Evolutionary conservation across 2,329 filamentous ascomycete genomes (phyloP), one percentile per base, ranked within the genome.

Genomic region (Alternaria angustiovoidea): DNA sequence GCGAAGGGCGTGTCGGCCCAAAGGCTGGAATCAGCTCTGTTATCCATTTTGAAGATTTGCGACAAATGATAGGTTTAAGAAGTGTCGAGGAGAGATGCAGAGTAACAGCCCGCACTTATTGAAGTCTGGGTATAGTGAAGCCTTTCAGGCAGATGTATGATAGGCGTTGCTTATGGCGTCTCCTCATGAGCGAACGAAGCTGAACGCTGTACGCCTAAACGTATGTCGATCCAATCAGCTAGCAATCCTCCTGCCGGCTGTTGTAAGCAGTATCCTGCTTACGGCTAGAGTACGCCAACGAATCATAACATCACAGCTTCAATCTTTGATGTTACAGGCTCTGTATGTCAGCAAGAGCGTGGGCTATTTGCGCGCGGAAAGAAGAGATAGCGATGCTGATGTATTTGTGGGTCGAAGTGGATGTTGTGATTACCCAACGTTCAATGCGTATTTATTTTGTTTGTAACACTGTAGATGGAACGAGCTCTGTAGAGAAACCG

Each of bases 1-100:
- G 48, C 8, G 22, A 65, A 67, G 6, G 66, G 64, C 26, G 51
- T 58, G 18, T 68, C 62, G 9, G 60, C 62, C 66, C 64, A 67
- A 32, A 16, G 32, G 2, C 18, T 30, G 34, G 11, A 6, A 7
- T 39, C n/a, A 30, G 24, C 6, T 30, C 20, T 49, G 44, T 44
- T 49, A 11, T 26, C 7, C 51, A 55, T 59, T 46, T 36, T 54
- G 20, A 26, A 49, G 11, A 26, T 20, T 24, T n/a, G 20, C 28
- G 26, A 18, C 11, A 20, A 28, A 20, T 24, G 20, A 34, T 24
- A 1, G 12, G 18, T 3, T 18, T n/a, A 12, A 12, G 5, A 3
- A n/a, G 3, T 24, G 14, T 48, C 12, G 18, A 36, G 32, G 14
- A 11, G 22, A 24, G 28, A 6, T 7, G 22, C 6, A 16, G 7